Conservation (phyloP, 805 yeast species). For the fission yeast (Schizosaccharomyces pombe) region DNA sequence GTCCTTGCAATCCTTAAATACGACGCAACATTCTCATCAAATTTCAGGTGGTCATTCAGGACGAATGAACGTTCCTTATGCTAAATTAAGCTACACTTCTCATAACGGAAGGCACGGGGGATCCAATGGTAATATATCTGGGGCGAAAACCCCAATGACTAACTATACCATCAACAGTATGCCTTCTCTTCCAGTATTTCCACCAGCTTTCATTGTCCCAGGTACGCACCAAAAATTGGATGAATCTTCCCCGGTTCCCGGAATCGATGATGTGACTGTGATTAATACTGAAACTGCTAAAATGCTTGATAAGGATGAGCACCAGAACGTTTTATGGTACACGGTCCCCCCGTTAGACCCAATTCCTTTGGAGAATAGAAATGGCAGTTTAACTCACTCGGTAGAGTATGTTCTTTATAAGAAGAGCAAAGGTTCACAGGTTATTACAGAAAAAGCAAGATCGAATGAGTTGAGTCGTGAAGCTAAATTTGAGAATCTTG, state of each 20-base stretch:
- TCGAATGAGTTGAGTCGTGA: not conserved
- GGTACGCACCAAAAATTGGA: slow-evolving; percentile 1
- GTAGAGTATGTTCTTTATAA: not conserved
- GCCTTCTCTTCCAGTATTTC: slow-evolving; percentile 5
- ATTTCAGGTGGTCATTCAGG: too few relatives aligned
- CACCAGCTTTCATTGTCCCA: slow-evolving; percentile 6
- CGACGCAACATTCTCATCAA: too few relatives aligned
- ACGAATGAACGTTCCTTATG: too few relatives aligned
- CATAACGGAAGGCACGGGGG: too few relatives aligned
- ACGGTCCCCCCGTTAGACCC: slow-evolving; percentile 13
- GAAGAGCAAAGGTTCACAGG: not conserved
- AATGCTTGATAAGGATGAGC: slow-evolving; percentile 9
- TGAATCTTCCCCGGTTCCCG: slow-evolving; percentile 1
- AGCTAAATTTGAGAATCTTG: too few relatives aligned
- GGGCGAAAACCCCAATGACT: not conserved
- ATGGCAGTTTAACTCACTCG: not conserved
- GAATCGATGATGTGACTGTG: slow-evolving; percentile 5
- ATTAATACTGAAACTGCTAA: slow-evolving; percentile 10
- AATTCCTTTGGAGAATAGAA: not conserved
- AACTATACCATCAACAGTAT: not conserved
- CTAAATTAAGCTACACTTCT: too few relatives aligned
- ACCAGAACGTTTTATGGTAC: slow-evolving; percentile 12
- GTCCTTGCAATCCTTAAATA: too few relatives aligned
- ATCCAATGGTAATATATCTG: not conserved
- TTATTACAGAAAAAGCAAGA: not conserved